Conservation (phyloP, 2,329 filamentous ascomycete genomes). For the Exophiala dermatitidis region DNA sequence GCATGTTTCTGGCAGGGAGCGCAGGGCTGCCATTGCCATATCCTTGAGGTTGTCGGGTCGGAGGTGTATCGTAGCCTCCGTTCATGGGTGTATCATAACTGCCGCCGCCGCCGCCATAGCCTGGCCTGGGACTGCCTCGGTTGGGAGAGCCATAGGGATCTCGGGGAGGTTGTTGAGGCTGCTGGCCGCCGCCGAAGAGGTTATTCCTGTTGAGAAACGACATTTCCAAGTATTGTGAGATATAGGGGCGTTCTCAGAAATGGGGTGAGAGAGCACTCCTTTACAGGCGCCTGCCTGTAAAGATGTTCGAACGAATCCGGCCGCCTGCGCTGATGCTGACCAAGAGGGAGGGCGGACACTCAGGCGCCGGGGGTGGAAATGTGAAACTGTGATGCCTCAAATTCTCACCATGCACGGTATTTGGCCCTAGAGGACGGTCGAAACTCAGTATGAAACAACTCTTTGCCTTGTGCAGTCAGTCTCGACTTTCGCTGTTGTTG, state of each 20-base stretch:
- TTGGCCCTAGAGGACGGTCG: no score
- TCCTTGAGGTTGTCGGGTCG: constrained; percentile 21
- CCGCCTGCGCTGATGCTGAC: constrained; percentile 1
- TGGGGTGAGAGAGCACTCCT: constrained; percentile 37
- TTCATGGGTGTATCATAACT: constrained; percentile 23
- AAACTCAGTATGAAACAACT: no score
- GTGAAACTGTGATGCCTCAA: no score
- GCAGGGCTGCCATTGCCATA: constrained; percentile 38
- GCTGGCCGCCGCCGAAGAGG: constrained; percentile 32
- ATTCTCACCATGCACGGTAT: no score
- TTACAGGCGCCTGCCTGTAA: not conserved
- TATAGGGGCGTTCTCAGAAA: not conserved
- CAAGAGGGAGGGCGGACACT: no score
- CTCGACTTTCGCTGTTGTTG: no score
- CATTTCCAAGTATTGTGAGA: constrained; percentile 4
- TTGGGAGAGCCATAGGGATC: constrained; percentile 30
- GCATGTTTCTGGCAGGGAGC: constrained; percentile 30
- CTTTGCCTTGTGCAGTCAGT: no score
- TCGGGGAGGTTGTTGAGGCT: constrained; percentile 30
- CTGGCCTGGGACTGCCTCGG: constrained; percentile 15
- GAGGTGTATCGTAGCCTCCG: constrained; percentile 16
- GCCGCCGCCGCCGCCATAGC: constrained; percentile 6
- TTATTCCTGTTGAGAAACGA: constrained; percentile 23
- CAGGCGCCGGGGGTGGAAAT: no score
- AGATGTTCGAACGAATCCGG: not conserved